These are phyloP conservation scores for Cladophialophora yegresii DNA, from an alignment of 2,329 filamentous ascomycete genomes.

Conservation along the genomic window DNA sequence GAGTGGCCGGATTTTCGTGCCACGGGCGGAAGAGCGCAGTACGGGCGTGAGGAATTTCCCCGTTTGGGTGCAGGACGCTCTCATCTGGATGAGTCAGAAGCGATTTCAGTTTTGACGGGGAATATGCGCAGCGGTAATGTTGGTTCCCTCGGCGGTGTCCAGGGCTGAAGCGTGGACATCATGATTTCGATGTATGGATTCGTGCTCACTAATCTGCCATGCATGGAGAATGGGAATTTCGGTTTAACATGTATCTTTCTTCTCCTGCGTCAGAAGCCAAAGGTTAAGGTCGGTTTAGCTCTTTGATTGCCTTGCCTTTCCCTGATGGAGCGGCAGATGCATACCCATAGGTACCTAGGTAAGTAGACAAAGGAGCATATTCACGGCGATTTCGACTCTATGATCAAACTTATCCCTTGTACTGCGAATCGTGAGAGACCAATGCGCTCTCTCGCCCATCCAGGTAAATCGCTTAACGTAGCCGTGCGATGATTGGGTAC, in stretches of 20 bases:
- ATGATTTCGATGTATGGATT: not conserved
- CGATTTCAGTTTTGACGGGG: not conserved
- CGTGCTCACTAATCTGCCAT: not conserved
- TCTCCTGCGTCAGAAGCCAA: not conserved
- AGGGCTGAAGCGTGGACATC: not conserved
- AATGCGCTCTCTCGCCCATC: too few relatives aligned
- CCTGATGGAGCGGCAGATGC: too few relatives aligned
- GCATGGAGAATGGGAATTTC: not conserved
- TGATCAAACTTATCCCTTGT: too few relatives aligned
- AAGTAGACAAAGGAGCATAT: too few relatives aligned
- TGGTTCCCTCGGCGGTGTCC: not conserved
- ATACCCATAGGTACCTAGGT: too few relatives aligned
- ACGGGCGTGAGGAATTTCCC: conserved; percentile 22
- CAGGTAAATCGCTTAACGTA: too few relatives aligned
- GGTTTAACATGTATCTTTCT: not conserved
- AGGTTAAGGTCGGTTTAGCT: not conserved
- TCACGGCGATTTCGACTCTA: too few relatives aligned
- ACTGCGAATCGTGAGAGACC: too few relatives aligned
- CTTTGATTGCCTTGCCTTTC: too few relatives aligned
- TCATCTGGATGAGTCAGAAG: conserved; percentile 3
- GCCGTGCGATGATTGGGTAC: too few relatives aligned
- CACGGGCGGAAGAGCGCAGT: conserved; percentile 20
- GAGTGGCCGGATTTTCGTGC: conserved; percentile 34
- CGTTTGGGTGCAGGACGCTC: conserved; percentile 33
- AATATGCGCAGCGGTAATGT: not conserved